Evolutionary conservation across 2,329 filamentous ascomycete species (phyloP).

Genomic region (Xylariaceae sp.): DNA sequence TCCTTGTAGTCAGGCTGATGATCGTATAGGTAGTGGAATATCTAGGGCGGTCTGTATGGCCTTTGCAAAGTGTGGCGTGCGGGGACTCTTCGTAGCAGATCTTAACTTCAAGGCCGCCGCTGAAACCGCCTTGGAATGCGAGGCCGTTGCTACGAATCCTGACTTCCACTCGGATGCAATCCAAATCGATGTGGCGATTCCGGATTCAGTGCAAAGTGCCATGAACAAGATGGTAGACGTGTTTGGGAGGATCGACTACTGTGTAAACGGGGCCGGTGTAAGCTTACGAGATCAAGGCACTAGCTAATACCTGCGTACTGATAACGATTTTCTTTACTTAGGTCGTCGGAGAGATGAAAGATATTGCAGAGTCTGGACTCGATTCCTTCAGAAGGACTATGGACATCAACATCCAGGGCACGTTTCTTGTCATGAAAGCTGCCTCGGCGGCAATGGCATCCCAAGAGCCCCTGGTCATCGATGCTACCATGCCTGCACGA

Average conservation of each 20-base stretch:
- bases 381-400: constrained; percentile 6
- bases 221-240: neutral
- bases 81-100: constrained; percentile 23
- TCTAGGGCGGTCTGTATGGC: constrained; percentile 6
- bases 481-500: neutral
- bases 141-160: constrained; percentile 1
- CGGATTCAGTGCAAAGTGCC: constrained; percentile 16
- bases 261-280: constrained; percentile 22
- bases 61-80: constrained; percentile 16
- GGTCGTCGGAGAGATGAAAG: no score
- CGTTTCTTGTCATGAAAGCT: constrained; percentile 11
- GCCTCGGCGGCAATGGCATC: constrained; percentile 9
- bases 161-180: constrained; percentile 17
- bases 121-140: constrained; percentile 3
- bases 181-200: constrained; percentile 13
- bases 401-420: constrained; percentile 13
- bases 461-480: constrained; percentile 9
- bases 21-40: constrained; percentile 16
- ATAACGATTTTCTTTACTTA: no score
- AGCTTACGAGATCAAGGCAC: neutral
- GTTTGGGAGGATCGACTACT: constrained; percentile 29
- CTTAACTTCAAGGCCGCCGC: constrained; percentile 21
- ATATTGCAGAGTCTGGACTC: neutral
- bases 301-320: no score
- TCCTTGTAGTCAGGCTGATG: no score